Percentiles rank a stretch among this genome's conserved stretches.
phyloP scores from a whole-genome alignment of 768 basidiomycete species.

The Kwoniella botswanensis region DNA sequence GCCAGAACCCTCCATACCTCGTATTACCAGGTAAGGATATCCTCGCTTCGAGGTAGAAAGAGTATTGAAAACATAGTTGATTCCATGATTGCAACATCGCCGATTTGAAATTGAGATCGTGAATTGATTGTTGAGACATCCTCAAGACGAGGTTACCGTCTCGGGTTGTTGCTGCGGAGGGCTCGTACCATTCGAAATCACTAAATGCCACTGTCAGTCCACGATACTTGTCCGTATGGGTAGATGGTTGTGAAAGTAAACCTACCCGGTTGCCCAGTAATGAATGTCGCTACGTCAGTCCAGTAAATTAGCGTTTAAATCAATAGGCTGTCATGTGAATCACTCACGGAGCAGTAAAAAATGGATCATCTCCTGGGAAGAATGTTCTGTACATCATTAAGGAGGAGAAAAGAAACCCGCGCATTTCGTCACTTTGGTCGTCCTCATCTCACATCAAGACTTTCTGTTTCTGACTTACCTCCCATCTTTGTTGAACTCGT shows the following conservation, averaged over 20 bases:
- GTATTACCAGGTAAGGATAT: conserved; percentile 55
- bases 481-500: conserved; percentile 77
- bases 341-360: conserved; percentile 72
- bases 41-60: conserved; percentile 77
- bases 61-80: conserved; percentile 85
- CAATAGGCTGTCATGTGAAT: not conserved
- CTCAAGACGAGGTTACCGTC: conserved; percentile 82
- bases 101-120: conserved; percentile 81
- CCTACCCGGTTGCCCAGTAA: conserved; percentile 68
- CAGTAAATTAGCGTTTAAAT: not conserved
- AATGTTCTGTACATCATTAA: conserved; percentile 42
- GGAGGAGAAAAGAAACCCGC: not conserved
- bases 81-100: conserved; percentile 78
- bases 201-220: conserved; percentile 12
- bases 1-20: conserved; percentile 65
- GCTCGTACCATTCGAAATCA: conserved; percentile 74
- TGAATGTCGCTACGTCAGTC: conserved; percentile 65
- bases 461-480: conserved; percentile 22
- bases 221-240: not conserved
- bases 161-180: conserved; percentile 65
- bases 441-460: not conserved
- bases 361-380: conserved; percentile 73
- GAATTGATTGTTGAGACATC: conserved; percentile 69
- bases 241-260: not conserved
- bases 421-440: too few relatives aligned